Conservation (phyloP, 2,329 filamentous ascomycete species). For the Penicillium nordicum region DNA sequence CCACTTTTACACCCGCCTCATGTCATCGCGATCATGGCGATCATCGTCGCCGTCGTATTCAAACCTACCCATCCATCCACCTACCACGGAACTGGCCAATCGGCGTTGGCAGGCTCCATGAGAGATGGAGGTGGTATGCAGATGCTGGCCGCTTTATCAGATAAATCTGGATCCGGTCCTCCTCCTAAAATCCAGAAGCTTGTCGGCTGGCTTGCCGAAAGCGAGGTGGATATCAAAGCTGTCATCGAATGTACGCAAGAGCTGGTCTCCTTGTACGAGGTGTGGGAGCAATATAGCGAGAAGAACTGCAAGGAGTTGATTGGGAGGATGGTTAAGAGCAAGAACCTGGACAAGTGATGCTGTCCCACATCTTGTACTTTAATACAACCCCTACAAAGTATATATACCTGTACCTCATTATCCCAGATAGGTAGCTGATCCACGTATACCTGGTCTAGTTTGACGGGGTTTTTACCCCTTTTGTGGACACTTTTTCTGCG, state of each 20-base stretch:
- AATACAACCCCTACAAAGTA: neutral
- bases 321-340: slow-evolving; percentile 59
- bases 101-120: slow-evolving; percentile 33
- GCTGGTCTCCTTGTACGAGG: slow-evolving; percentile 82
- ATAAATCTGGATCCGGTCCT: slow-evolving; percentile 29
- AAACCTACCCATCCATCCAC: slow-evolving; percentile 55
- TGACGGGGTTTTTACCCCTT: neutral
- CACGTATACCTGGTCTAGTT: neutral
- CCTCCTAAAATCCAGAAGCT: slow-evolving; percentile 58
- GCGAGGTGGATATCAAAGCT: slow-evolving; percentile 75
- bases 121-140: slow-evolving; percentile 36
- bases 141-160: slow-evolving; percentile 34
- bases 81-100: slow-evolving; percentile 32
- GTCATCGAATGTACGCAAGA: slow-evolving; percentile 90
- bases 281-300: slow-evolving; percentile 65
- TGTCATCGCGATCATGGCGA: slow-evolving; percentile 78
- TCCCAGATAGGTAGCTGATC: neutral
- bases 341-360: slow-evolving; percentile 54
- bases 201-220: slow-evolving; percentile 79
- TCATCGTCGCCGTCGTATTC: slow-evolving; percentile 79
- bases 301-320: slow-evolving; percentile 63
- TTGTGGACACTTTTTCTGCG: neutral
- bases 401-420: neutral
- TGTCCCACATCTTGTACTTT: neutral
- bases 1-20: slow-evolving; percentile 83